phyloP scores from a whole-genome alignment of 1,284 basidiomycete genomes.

The Puccinia coronata region DNA sequence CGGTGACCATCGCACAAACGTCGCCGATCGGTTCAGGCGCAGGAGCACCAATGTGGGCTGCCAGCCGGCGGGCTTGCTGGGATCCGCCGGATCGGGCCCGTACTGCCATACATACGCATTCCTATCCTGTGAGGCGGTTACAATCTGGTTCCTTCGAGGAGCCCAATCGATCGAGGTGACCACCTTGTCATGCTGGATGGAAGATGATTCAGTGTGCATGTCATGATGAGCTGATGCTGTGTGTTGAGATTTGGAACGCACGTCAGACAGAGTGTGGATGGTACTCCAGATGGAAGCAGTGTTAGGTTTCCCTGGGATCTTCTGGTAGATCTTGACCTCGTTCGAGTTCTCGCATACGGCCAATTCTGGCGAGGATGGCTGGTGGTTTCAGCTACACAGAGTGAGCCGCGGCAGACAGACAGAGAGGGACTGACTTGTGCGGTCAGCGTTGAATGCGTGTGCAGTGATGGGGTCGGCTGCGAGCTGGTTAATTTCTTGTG shows the following conservation, averaged over 20 bases:
- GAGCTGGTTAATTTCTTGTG: slow-evolving; percentile 63
- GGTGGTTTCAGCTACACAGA: not conserved
- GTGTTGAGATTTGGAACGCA: slow-evolving; percentile 59
- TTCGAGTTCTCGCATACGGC: slow-evolving; percentile 59
- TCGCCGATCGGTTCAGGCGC: slow-evolving; percentile 92
- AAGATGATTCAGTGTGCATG: too few species aligned
- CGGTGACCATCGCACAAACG: slow-evolving; percentile 92
- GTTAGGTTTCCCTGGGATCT: slow-evolving; percentile 13
- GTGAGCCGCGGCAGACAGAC: not conserved
- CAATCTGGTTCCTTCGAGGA: slow-evolving; percentile 90
- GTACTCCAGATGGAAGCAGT: slow-evolving; percentile 66
- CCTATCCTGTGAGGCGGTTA: slow-evolving; percentile 95
- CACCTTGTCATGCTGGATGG: slow-evolving; percentile 90
- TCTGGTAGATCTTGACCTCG: slow-evolving; percentile 57
- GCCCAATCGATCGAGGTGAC: slow-evolving; percentile 99
- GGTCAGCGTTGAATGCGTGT: slow-evolving; percentile 89
- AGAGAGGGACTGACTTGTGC: slow-evolving; percentile 68
- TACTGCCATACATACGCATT: slow-evolving; percentile 95
- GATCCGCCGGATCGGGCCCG: slow-evolving; percentile 71
- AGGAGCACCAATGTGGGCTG: slow-evolving; percentile 96
- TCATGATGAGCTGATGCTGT: not conserved
- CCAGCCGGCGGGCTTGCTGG: slow-evolving; percentile 74
- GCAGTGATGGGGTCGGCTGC: slow-evolving; percentile 81
- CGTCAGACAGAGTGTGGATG: slow-evolving; percentile 81
- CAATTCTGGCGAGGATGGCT: slow-evolving; percentile 51